Evolutionary conservation across 192 early-diverging fungal genomes (phyloP).

Genomic region (Podila minutissima): DNA sequence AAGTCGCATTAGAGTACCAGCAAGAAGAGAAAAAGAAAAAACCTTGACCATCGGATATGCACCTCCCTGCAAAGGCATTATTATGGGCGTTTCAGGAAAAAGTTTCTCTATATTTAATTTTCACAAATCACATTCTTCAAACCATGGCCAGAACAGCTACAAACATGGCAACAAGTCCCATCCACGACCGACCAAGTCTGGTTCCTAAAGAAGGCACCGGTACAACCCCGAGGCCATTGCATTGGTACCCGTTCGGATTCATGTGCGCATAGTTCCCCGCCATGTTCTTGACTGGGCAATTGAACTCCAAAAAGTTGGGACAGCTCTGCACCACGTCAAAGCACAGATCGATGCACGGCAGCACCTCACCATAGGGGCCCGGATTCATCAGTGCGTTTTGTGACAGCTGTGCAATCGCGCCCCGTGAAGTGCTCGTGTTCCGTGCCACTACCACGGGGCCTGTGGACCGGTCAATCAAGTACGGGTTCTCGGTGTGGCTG

Average conservation of each 20-base stretch:
- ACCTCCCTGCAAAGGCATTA: too few relatives aligned
- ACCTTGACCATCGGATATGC: too few relatives aligned
- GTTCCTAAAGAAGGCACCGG: constrained; percentile 19
- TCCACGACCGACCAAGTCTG: neutral
- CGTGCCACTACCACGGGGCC: constrained; percentile 25
- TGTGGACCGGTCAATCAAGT: constrained; percentile 31
- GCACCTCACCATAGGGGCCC: constrained; percentile 56
- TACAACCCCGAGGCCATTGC: constrained; percentile 44
- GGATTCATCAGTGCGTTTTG: constrained; percentile 48
- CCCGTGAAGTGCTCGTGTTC: constrained; percentile 19
- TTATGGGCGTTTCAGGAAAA: too few relatives aligned
- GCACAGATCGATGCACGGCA: constrained; percentile 68
- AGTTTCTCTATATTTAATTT: too few relatives aligned
- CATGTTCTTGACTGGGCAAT: constrained; percentile 59
- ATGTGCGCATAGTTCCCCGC: constrained; percentile 45
- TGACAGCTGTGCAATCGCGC: constrained; percentile 18
- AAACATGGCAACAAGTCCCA: neutral
- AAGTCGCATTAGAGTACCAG: too few relatives aligned
- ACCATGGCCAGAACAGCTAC: neutral
- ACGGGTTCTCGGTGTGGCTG: constrained; percentile 18
- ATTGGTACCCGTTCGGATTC: constrained; percentile 32
- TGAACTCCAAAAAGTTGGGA: constrained; percentile 63
- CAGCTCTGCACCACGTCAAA: constrained; percentile 67
- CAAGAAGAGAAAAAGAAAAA: too few relatives aligned
- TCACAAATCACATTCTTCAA: neutral